Evolutionary conservation across 2,329 filamentous ascomycete species (phyloP).

Genomic region (Fusarium globosum): DNA sequence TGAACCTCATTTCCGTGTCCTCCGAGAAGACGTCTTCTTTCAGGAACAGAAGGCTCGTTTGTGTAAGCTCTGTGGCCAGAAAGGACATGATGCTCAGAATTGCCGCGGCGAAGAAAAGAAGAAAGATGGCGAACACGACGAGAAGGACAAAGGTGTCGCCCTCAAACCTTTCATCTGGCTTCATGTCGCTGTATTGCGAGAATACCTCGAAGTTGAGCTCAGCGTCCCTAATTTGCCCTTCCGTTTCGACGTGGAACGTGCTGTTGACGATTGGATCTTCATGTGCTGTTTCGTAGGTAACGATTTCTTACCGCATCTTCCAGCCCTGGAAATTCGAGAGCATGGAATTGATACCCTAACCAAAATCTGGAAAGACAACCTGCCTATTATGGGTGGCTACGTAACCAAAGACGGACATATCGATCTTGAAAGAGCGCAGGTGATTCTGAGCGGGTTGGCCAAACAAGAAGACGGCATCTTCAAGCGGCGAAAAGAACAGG

Average conservation of each 20-base stretch:
- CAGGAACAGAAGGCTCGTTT: conserved; percentile 85
- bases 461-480: conserved; percentile 97
- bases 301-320: conserved; percentile 96
- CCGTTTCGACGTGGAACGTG: conserved; percentile 91
- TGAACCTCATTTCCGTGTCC: conserved; percentile 94
- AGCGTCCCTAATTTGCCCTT: conserved; percentile 85
- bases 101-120: conserved; percentile 84
- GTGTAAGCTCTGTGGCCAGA: conserved; percentile 91
- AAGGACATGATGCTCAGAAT: conserved; percentile 87
- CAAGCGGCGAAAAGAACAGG: conserved; percentile 83
- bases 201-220: conserved; percentile 93
- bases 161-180: conserved; percentile 99
- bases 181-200: conserved; percentile 88
- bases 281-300: conserved; percentile 99
- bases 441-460: conserved; percentile 87
- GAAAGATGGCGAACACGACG: conserved; percentile 82
- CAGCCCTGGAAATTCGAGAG: conserved; percentile 96
- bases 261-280: conserved; percentile 98
- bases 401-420: conserved; percentile 95
- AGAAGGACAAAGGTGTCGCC: conserved; percentile 76
- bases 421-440: conserved; percentile 85
- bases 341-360: conserved; percentile 97
- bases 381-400: conserved; percentile 93
- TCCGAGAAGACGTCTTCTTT: conserved; percentile 96
- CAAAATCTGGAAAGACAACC: conserved; percentile 95